Evolutionary conservation across 352 stramenopile genomes (phyloP), one percentile per base, ranked within the genome.

Genomic region (Phytopythium cucurbitacearum): DNA sequence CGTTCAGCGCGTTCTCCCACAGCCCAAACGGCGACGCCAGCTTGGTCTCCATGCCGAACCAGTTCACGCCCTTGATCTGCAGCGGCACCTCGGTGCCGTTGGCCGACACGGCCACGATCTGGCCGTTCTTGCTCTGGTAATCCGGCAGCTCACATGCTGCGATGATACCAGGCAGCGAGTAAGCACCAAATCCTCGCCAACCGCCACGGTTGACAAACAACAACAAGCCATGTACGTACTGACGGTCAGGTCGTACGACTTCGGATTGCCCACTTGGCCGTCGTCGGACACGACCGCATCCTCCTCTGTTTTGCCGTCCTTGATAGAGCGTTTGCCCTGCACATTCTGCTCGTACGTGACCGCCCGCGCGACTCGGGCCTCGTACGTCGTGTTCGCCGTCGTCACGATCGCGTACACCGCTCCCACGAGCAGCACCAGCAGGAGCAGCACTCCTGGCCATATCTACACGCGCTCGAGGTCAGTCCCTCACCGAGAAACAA

Each of bases 111-210:
- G 79, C 75, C 13, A 71, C 60, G 16, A 91, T 64, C 32, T 76
- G 57, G 4, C 81, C 81, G 42, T 89, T 77, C 62, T 91, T 89
- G 60, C 72, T 91, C 56, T 85, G 65, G 58, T 89, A 92, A 50
- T 92, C 72, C 8, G 79, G 76, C 55, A 85, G 53, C 49, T 84
- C 69, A 40, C 82, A 93, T 3, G 53, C 69, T 81, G 15, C 46
- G 34, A 16, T 32, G 6, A 37, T 12, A 51, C 15, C 33, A 36
- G 9, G 12, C 5, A 41, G 11, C 7, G 38, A 46, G 41, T 45
- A 15, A 36, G 16, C 7, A 21, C 45, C 33, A 46, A 42, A 62
- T 41, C 10, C n/a, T 46, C 21, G 40, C 11, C 51, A 51, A 3
- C 33, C 7, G n/a, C 8, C 7, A 21, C 15, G 7, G 13, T 21